Evolutionary conservation across 441 rosid genomes (phyloP), one percentile per base, ranked within the genome.

Genomic region (Pelargonium australe): DNA sequence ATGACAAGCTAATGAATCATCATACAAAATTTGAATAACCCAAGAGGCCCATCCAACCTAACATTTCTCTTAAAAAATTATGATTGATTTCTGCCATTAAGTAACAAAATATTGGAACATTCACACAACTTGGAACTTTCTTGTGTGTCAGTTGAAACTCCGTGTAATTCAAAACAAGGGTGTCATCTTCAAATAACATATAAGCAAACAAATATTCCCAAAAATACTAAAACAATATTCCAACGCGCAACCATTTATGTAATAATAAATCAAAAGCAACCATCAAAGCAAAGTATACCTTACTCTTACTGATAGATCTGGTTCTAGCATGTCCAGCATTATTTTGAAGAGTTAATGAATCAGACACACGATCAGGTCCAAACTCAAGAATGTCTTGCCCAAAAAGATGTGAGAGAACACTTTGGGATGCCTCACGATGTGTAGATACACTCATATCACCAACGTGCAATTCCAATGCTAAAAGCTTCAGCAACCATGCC

Each of bases 401-500:
- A 85, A 88, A 89, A 82, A 95, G 90, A 80, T 92, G 85, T 76
- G 84, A 83, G 76, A 92, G 88, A 76, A 90, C 90, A 75, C 73
- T 82, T 80, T 82, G 89, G 64, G 95, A 86, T 64, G 92, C 79
- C 78, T 90, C 99, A 76, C 80, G 82, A 71, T 95, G 97, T 68
- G 77, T 68, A 43, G 88, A 77, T 74, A 85, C 80, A 64, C 78
- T 82, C 70, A 78, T 79, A 80, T 85, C 86, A 74, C 91, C 91
- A 81, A 85, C 78, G 80, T 91, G 96, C 86, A 95, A 78, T 70
- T 89, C 97, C 76, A 89, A 71, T 72, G 95, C 92, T 75, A 92
- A 85, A 76, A 95, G 96, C 85, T 95, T 90, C 82, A 90, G 78
- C 47, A 95, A 84, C 99, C 99, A 95, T 40, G 97, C 96, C 81